Evolutionary conservation across 495 filamentous ascomycete species (phyloP), one percentile per base, ranked within the genome.

Genomic region (Hypoxylon crocopeplum): DNA sequence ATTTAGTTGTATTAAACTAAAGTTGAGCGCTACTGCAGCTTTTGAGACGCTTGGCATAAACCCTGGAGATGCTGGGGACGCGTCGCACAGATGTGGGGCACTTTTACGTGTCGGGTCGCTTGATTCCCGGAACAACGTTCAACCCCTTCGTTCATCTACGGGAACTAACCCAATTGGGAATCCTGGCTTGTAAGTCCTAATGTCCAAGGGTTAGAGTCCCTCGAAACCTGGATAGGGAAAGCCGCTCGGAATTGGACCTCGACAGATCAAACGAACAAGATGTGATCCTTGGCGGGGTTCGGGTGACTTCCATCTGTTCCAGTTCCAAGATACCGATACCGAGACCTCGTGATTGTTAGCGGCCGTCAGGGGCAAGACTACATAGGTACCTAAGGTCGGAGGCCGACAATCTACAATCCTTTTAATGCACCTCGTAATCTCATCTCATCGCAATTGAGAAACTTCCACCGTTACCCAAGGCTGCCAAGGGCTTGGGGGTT

Each of bases 361-460:
- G 13, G 19, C 30, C 27, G 39, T 54, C 49, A 56, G 59, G 59
- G 57, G 59, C 30, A 37, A 47, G 4, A 21, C 8, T 12, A 39
- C 1, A 44, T 15, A 13, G 44, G 13, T 8, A 15, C 10, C 2
- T 8, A 41, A 20, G 19, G 15, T 29, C 30, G 22, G 16, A 48
- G 25, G 32, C 7, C 32, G 32, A 5, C 13, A 34, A 34, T 34
- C 22, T n/a, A n/a, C 24, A 21, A 45, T 40, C 36, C 44, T 22
- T 54, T 54, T 45, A 39, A 48, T 58, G 60, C 55, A 58, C 20
- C 42, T 59, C 60, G 40, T 45, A 64, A 64, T 64, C 37, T 64
- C 41, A 30, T 48, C 34, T 20, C 37, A 22, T 48, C 36, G 22
- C 34, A 37, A 48, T 52, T 29, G 40, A 49, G 27, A 41, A 51